Evolutionary conservation across 495 filamentous ascomycete species (phyloP).

Genomic region (Hyaloscypha hepaticicola): DNA sequence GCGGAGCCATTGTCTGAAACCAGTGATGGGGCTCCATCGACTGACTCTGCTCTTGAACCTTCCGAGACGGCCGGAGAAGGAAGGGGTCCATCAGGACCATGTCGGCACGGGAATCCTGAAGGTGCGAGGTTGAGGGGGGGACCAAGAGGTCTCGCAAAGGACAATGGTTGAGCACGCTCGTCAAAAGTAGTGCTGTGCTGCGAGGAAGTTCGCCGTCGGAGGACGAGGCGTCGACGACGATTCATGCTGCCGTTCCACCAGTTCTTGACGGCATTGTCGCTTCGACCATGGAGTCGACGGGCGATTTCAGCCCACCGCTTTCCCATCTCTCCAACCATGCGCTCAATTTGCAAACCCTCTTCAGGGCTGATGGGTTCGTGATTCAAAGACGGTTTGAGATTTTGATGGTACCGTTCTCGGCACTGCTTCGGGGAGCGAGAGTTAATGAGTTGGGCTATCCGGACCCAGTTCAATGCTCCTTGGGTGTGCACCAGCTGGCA

Average conservation of each 20-base stretch:
- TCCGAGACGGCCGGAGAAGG: constrained; percentile 68
- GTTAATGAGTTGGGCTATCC: constrained; percentile 73
- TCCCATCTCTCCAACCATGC: constrained; percentile 76
- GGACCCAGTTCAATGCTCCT: constrained; percentile 90
- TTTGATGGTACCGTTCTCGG: constrained; percentile 92
- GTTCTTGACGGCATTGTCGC: constrained; percentile 98
- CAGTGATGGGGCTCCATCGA: constrained; percentile 66
- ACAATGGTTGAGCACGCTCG: constrained; percentile 24
- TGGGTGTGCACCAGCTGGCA: constrained; percentile 70
- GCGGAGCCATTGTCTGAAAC: constrained; percentile 68
- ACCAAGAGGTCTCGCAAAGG: constrained; percentile 20
- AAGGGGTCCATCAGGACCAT: constrained; percentile 58
- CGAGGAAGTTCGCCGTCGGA: constrained; percentile 42
- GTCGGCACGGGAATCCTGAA: constrained; percentile 40
- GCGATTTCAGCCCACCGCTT: constrained; percentile 97
- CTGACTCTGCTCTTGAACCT: constrained; percentile 56
- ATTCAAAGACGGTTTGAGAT: constrained; percentile 87
- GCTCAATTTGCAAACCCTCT: constrained; percentile 80
- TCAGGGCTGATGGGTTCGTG: constrained; percentile 90
- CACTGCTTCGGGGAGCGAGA: constrained; percentile 93
- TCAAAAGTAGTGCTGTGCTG: constrained; percentile 28
- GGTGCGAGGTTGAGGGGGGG: constrained; percentile 38
- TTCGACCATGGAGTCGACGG: constrained; percentile 77
- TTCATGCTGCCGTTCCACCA: constrained; percentile 99
- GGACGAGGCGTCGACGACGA: constrained; percentile 54